A percentile compares a stretch with the other conserved stretches of the same genome.
phyloP scores from a whole-genome alignment of 768 basidiomycete species.

The Pleurotus sapidus region DNA sequence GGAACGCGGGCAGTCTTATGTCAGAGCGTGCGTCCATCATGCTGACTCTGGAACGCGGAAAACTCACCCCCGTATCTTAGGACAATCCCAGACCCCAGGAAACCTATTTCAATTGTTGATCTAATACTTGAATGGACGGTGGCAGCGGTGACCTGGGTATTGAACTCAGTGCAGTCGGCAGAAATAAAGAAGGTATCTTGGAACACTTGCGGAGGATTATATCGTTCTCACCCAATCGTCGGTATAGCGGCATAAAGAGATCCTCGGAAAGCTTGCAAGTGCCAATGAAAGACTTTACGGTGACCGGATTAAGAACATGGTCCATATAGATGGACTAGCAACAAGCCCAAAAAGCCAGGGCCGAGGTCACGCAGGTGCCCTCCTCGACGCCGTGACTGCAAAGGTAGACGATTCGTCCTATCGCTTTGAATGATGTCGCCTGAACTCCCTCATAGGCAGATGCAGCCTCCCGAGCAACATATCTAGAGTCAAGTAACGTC shows the following conservation, averaged over 20 bases:
- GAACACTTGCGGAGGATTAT: not conserved
- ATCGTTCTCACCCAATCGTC: too few relatives aligned
- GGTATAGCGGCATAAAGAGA: constrained; percentile 17
- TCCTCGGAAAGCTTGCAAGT: constrained; percentile 17
- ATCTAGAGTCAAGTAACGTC: constrained; percentile 25
- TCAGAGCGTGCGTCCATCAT: not conserved
- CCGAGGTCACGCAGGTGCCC: constrained; percentile 25
- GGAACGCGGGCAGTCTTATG: not conserved
- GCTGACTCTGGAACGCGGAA: not conserved
- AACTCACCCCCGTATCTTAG: not conserved
- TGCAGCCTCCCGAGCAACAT: constrained; percentile 18
- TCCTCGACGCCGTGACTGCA: constrained; percentile 22
- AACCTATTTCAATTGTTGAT: not conserved
- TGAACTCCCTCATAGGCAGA: constrained; percentile 23
- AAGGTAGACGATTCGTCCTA: constrained; percentile 14
- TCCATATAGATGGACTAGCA: constrained; percentile 23
- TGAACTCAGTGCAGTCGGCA: not conserved
- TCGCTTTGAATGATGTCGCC: not conserved
- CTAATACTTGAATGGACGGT: not conserved
- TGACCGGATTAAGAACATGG: constrained; percentile 25
- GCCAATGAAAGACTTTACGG: constrained; percentile 19
- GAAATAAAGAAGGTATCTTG: not conserved
- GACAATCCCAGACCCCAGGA: not conserved
- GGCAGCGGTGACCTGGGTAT: not conserved
- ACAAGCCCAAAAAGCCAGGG: constrained; percentile 25